Conservation (phyloP, 345 rosid species). For the Moricandia arvensis region DNA sequence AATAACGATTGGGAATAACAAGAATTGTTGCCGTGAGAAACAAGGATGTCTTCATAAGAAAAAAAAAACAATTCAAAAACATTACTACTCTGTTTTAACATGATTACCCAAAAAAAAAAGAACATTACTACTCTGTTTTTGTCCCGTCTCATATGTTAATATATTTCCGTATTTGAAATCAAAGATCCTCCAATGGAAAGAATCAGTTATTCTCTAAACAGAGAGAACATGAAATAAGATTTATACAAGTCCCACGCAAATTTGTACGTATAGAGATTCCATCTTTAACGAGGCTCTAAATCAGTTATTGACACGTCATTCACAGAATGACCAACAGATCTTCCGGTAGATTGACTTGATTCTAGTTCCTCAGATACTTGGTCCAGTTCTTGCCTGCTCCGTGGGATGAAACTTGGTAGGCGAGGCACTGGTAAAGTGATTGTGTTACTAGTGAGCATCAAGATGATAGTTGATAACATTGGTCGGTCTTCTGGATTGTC, state of each 20-base stretch:
- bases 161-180: background rate
- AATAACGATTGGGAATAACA: background rate
- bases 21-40: conserved; percentile 22
- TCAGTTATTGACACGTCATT: background rate
- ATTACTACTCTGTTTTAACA: background rate
- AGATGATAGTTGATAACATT: background rate
- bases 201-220: background rate
- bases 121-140: background rate
- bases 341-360: background rate
- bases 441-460: background rate
- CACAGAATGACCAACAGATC: background rate
- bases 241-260: background rate
- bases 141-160: background rate
- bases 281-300: conserved; percentile 6
- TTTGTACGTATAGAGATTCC: background rate
- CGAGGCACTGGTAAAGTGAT: background rate
- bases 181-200: background rate
- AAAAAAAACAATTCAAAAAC: too few species aligned
- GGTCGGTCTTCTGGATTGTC: background rate
- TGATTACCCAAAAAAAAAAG: too few species aligned
- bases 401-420: background rate
- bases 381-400: background rate
- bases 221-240: background rate
- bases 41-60: conserved; percentile 25
- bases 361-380: background rate